These are phyloP conservation scores for Leccinum angustisporum DNA, from an alignment of 1,284 basidiomycete genomes.

Conservation along the genomic window DNA sequence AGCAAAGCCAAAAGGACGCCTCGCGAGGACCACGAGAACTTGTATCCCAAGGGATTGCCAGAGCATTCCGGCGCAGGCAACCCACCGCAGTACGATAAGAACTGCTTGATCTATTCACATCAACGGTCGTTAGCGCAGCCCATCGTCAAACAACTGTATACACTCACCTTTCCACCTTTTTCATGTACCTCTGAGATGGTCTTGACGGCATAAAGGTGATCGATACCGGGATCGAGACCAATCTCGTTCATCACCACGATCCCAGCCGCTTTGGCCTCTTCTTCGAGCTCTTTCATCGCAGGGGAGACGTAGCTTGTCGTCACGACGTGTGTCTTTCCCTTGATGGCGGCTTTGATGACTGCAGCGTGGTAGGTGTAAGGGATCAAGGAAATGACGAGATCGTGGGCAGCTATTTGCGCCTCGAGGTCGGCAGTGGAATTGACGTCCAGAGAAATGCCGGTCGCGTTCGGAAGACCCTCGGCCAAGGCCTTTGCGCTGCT, in stretches of 20 bases:
- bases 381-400: slow-evolving; percentile 95
- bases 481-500: slow-evolving; percentile 70
- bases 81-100: slow-evolving; percentile 96
- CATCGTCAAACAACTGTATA: background rate
- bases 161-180: slow-evolving; percentile 84
- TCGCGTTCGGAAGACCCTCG: slow-evolving; percentile 67
- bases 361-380: slow-evolving; percentile 92
- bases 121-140: slow-evolving; percentile 4
- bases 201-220: slow-evolving; percentile 96
- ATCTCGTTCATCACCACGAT: slow-evolving; percentile 99
- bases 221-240: slow-evolving; percentile 93
- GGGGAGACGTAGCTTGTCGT: slow-evolving; percentile 95
- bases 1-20: slow-evolving; percentile 94
- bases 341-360: slow-evolving; percentile 95
- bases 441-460: slow-evolving; percentile 85
- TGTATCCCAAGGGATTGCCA: slow-evolving; percentile 97
- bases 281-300: slow-evolving; percentile 87
- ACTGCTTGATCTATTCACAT: slow-evolving; percentile 75
- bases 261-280: slow-evolving; percentile 83
- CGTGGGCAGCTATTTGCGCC: slow-evolving; percentile 78
- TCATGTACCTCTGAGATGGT: slow-evolving; percentile 93
- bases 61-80: slow-evolving; percentile 90
- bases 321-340: slow-evolving; percentile 92
- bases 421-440: slow-evolving; percentile 74
- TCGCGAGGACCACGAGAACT: slow-evolving; percentile 98